A percentile compares a stretch with the other conserved stretches of the same genome.
Conservation (phyloP, 2,329 filamentous ascomycete species). For the Aphanoascus verrucosus region DNA sequence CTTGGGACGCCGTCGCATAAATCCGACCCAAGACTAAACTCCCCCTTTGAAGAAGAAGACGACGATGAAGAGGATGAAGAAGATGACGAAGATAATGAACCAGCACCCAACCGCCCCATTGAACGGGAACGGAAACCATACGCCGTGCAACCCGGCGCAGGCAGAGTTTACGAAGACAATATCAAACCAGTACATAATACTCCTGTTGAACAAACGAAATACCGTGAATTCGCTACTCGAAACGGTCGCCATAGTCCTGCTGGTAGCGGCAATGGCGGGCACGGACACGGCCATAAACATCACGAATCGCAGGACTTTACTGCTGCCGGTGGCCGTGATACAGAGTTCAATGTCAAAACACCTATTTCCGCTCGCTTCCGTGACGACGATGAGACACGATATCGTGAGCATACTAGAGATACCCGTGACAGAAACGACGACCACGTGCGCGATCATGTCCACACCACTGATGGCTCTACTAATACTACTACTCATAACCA, state of each 20-base stretch:
- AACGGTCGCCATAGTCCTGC: slow-evolving; percentile 1
- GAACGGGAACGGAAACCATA: slow-evolving; percentile 59
- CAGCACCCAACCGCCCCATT: slow-evolving; percentile 41
- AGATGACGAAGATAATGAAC: slow-evolving; percentile 33
- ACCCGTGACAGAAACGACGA: slow-evolving; percentile 20
- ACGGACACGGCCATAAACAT: neutral
- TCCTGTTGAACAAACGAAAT: slow-evolving; percentile 7
- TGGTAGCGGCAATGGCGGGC: no score
- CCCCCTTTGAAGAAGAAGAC: slow-evolving; percentile 24
- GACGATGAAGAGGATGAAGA: slow-evolving; percentile 21
- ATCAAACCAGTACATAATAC: neutral
- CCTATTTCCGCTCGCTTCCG: slow-evolving; percentile 51
- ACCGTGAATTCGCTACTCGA: slow-evolving; percentile 2
- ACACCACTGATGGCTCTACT: no score
- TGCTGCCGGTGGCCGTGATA: neutral
- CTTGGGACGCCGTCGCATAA: slow-evolving; percentile 1
- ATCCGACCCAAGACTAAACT: slow-evolving; percentile 18
- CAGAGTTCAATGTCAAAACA: neutral
- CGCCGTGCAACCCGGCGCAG: slow-evolving; percentile 46
- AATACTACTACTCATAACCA: no score
- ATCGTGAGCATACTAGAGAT: slow-evolving; percentile 1
- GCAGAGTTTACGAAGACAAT: slow-evolving; percentile 45
- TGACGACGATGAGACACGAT: slow-evolving; percentile 25
- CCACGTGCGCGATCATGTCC: slow-evolving; percentile 20
- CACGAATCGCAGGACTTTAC: slow-evolving; percentile 1